Evolutionary conservation across 345 rosid genomes (phyloP).

Genomic region (Hevea brasiliensis): DNA sequence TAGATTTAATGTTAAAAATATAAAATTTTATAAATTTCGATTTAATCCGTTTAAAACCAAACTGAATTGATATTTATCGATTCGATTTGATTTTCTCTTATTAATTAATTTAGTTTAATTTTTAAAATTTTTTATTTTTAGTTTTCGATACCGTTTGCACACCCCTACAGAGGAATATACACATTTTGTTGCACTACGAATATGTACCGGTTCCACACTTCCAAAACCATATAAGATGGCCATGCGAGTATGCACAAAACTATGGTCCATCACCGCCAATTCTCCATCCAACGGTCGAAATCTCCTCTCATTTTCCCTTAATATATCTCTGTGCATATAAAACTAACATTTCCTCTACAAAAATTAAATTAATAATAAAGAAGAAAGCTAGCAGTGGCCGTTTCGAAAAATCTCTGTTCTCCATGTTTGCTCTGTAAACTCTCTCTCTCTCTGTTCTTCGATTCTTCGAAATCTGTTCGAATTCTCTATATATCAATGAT

Average conservation of each 20-base stretch:
- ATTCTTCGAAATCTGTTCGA: not conserved
- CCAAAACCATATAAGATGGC: not conserved
- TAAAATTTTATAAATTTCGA: too few relatives aligned
- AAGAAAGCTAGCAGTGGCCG: not conserved
- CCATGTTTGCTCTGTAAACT: slow-evolving; percentile 12
- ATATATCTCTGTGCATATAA: not conserved
- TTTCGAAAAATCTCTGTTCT: slow-evolving; percentile 28
- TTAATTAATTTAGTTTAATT: too few relatives aligned
- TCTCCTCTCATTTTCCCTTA: not conserved
- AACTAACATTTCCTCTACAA: not conserved
- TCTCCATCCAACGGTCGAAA: slow-evolving; percentile 10
- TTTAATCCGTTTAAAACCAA: too few relatives aligned
- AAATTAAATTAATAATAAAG: too few relatives aligned
- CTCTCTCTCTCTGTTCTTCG: not conserved
- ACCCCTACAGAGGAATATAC: too few relatives aligned
- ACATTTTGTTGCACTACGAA: too few relatives aligned
- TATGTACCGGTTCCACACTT: too few relatives aligned
- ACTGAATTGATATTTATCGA: too few relatives aligned
- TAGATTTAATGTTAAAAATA: too few relatives aligned
- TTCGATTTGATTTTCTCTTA: too few relatives aligned
- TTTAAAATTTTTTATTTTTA: too few relatives aligned
- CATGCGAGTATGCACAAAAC: not conserved
- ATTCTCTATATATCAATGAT: not conserved
- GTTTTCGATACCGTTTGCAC: too few relatives aligned
- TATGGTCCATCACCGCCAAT: slow-evolving; percentile 12